A percentile compares a stretch with the other conserved stretches of the same genome.
These are phyloP conservation scores for Cytidiella melzeri DNA, from an alignment of 768 basidiomycete genomes.

Conservation along the genomic window DNA sequence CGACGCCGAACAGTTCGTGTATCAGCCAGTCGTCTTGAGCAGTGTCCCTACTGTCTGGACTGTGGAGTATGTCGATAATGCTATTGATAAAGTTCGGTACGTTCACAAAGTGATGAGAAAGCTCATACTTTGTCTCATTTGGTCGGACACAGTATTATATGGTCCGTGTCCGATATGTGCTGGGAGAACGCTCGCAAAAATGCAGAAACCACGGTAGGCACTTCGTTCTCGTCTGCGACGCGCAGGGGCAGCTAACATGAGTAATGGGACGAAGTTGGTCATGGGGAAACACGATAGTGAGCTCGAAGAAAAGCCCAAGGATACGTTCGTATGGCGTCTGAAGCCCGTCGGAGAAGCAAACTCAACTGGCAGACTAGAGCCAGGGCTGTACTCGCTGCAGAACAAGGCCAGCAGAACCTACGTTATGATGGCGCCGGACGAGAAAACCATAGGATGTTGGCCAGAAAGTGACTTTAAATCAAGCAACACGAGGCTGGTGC, in stretches of 20 bases:
- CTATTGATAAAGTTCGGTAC: conserved; percentile 1
- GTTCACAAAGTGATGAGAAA: not conserved
- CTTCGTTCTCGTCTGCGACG: no score
- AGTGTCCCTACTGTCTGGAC: conserved; percentile 7
- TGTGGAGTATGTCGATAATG: not conserved
- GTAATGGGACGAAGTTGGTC: no score
- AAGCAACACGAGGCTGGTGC: conserved; percentile 1
- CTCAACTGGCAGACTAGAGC: not conserved
- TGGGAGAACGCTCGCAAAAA: not conserved
- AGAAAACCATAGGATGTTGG: conserved; percentile 5
- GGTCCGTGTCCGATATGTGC: conserved; percentile 6
- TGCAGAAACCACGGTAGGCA: not conserved
- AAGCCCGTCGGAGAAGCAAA: not conserved
- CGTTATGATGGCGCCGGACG: conserved; percentile 3
- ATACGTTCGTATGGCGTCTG: conserved; percentile 1
- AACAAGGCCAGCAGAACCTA: conserved; percentile 3
- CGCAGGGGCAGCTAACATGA: no score
- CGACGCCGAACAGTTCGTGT: conserved; percentile 1
- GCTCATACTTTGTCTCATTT: not conserved
- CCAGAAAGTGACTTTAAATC: not conserved
- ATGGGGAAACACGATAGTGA: not conserved
- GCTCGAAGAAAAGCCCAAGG: not conserved
- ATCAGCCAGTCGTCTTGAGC: conserved; percentile 5
- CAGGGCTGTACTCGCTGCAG: conserved; percentile 7
- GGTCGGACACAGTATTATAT: not conserved